phyloP scores from a whole-genome alignment of 352 stramenopile genomes.

The Elongisporangium prolatum region DNA sequence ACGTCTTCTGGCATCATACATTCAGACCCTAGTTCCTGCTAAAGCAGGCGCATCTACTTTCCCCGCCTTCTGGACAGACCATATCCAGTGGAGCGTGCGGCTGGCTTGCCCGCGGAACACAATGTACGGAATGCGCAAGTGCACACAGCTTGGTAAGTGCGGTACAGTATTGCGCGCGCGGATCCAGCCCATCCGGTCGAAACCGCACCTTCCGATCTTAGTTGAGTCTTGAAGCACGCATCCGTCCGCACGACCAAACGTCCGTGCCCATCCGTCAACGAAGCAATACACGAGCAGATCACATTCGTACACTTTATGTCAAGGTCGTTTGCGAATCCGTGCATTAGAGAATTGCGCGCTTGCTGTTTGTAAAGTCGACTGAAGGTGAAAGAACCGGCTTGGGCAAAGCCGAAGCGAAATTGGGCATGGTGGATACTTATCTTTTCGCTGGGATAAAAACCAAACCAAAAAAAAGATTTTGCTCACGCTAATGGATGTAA shows the following conservation, averaged over 20 bases:
- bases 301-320: not conserved
- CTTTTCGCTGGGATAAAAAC: not conserved
- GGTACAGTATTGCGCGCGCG: not conserved
- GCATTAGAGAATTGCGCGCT: not conserved
- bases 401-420: not conserved
- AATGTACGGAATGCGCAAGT: not conserved
- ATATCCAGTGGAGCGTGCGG: not conserved
- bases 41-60: not conserved
- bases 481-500: not conserved
- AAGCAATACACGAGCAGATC: not conserved
- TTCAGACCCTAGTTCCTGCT: not conserved
- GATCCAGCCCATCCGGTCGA: not conserved
- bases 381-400: not conserved
- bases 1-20: not conserved
- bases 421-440: not conserved
- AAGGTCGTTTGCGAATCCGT: not conserved
- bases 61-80: not conserved
- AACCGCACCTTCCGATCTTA: not conserved
- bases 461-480: not conserved
- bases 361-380: not conserved
- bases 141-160: not conserved
- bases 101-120: not conserved
- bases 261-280: not conserved
- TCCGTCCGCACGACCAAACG: not conserved
- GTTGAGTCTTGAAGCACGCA: not conserved